phyloP scores from a whole-genome alignment of 306 rosid species.

The Cercis canadensis region DNA sequence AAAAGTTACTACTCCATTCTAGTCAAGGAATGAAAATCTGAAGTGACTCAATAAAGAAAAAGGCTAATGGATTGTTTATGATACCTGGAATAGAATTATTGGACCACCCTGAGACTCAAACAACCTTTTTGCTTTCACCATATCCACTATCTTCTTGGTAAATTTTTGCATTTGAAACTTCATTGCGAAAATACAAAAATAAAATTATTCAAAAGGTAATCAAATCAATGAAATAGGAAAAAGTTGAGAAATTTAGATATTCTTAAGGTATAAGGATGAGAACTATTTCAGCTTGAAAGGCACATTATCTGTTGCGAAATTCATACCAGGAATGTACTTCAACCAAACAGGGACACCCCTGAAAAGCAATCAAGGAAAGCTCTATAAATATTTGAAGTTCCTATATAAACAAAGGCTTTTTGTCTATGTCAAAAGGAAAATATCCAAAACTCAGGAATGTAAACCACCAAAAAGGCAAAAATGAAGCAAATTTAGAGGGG shows the following conservation, averaged over 20 bases:
- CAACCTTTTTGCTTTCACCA: slow-evolving; percentile 93
- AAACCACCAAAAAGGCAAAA: no score
- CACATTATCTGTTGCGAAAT: slow-evolving; percentile 86
- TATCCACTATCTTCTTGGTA: slow-evolving; percentile 78
- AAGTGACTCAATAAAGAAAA: slow-evolving; percentile 25
- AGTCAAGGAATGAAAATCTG: slow-evolving; percentile 11
- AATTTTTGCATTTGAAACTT: slow-evolving; percentile 88
- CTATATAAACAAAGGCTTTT: slow-evolving; percentile 18
- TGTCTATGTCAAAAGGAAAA: slow-evolving; percentile 23
- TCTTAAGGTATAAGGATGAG: slow-evolving; percentile 16
- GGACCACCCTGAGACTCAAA: slow-evolving; percentile 93
- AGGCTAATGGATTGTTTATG: slow-evolving; percentile 4
- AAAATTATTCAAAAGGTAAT: slow-evolving; percentile 30
- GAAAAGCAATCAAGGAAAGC: slow-evolving; percentile 35
- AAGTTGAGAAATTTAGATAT: neutral
- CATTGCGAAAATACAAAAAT: slow-evolving; percentile 39
- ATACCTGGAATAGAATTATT: slow-evolving; percentile 92
- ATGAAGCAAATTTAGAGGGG: no score
- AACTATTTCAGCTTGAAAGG: slow-evolving; percentile 82
- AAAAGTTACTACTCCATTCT: neutral
- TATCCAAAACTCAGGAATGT: no score
- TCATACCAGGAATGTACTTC: slow-evolving; percentile 94
- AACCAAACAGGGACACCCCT: slow-evolving; percentile 99
- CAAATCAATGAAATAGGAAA: slow-evolving; percentile 22
- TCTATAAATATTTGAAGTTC: slow-evolving; percentile 27